phyloP scores from a whole-genome alignment of 768 basidiomycete species.

The Chlorophyllum brunneum region DNA sequence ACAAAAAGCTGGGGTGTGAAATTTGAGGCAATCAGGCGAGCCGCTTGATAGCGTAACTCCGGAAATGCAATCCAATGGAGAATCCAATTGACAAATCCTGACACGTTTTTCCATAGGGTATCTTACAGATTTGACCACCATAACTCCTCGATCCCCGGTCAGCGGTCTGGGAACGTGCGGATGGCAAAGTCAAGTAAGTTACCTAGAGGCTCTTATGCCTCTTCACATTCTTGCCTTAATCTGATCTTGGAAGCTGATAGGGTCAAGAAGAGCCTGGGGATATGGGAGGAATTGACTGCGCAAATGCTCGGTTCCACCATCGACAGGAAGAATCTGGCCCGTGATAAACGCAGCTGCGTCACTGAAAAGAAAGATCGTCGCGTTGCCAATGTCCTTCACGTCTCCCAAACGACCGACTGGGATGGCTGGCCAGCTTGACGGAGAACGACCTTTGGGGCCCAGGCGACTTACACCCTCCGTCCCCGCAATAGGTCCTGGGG shows the following conservation, averaged over 20 bases:
- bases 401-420: slow-evolving; percentile 52
- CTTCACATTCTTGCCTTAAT: slow-evolving; percentile 46
- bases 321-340: slow-evolving; percentile 70
- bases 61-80: background rate
- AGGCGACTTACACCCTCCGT: slow-evolving; percentile 78
- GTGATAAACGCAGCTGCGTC: slow-evolving; percentile 74
- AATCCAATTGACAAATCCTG: background rate
- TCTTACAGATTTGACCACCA: background rate
- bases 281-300: slow-evolving; percentile 50
- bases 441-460: slow-evolving; percentile 24
- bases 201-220: background rate
- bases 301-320: slow-evolving; percentile 60
- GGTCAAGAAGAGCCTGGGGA: slow-evolving; percentile 60
- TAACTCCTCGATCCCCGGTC: background rate
- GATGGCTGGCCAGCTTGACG: slow-evolving; percentile 13
- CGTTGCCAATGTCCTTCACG: slow-evolving; percentile 63
- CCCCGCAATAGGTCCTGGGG: slow-evolving; percentile 76
- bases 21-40: slow-evolving; percentile 3
- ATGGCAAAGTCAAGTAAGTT: background rate
- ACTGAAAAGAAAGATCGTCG: slow-evolving; percentile 79
- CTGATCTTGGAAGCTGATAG: slow-evolving; percentile 42
- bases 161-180: background rate
- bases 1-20: slow-evolving; percentile 1
- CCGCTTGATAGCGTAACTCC: background rate
- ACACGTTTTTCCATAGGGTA: background rate